A percentile compares a stretch with the other conserved stretches of the same genome.
Evolutionary conservation across 805 yeast genomes (phyloP).

Genomic region (Nakazawaea populi): DNA sequence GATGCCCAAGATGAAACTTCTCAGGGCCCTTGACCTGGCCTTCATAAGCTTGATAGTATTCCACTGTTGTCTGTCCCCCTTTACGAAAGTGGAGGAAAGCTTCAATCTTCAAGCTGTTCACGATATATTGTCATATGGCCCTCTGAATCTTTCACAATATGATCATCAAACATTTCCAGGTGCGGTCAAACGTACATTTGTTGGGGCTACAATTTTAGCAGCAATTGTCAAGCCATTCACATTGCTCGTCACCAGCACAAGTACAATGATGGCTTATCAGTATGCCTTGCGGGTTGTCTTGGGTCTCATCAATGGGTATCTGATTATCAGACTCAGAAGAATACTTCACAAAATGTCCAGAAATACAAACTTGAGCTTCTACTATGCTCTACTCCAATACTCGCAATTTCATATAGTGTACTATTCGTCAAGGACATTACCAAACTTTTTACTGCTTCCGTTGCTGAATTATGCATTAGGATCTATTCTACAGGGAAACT

Average conservation of each 20-base stretch:
- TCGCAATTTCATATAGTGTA: constrained; percentile 76
- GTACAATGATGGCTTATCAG: constrained; percentile 34
- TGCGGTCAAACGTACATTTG: constrained; percentile 79
- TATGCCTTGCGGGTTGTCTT: constrained; percentile 49
- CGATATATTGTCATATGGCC: constrained; percentile 67
- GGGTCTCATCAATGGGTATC: constrained; percentile 55
- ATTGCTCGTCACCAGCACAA: constrained; percentile 9
- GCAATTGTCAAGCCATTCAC: constrained; percentile 34
- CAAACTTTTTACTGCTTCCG: constrained; percentile 84
- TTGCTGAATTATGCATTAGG: constrained; percentile 52
- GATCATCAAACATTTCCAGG: constrained; percentile 86
- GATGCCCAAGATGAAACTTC: neutral
- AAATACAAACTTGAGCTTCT: constrained; percentile 30
- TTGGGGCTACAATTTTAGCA: constrained; percentile 61
- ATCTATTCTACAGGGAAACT: constrained; percentile 42
- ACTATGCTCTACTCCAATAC: constrained; percentile 54
- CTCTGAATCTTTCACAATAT: constrained; percentile 36
- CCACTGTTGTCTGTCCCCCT: constrained; percentile 62
- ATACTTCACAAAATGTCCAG: constrained; percentile 19
- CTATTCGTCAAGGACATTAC: constrained; percentile 80
- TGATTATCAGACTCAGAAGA: constrained; percentile 46
- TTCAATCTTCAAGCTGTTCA: constrained; percentile 87
- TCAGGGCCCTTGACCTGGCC: constrained; percentile 1
- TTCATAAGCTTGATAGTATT: constrained; percentile 36
- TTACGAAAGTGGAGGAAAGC: constrained; percentile 91